Conservation (phyloP, 805 yeast genomes). For the Schizosaccharomyces pombe region ASM294v3 CU329670.1:4620001-4620500, state of each 20-base stretch:
- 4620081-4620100: conserved; percentile 56
- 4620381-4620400: conserved; percentile 59
- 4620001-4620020: conserved; percentile 55
- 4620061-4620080: conserved; percentile 80
- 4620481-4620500: conserved; percentile 47
- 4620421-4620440: conserved; percentile 24
- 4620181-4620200: conserved; percentile 76
- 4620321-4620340: conserved; percentile 50
- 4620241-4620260: conserved; percentile 50
- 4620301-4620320: conserved; percentile 55
- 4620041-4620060: conserved; percentile 83
- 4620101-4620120: conserved; percentile 65
- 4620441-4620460: conserved; percentile 42
- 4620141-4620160: conserved; percentile 56
- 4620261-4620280: conserved; percentile 79
- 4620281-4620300: conserved; percentile 86
- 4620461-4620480: conserved; percentile 66
- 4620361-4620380: conserved; percentile 72
- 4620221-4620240: conserved; percentile 64
- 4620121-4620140: conserved; percentile 81
- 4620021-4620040: conserved; percentile 72
- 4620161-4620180: conserved; percentile 60
- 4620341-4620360: conserved; percentile 70
- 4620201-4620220: conserved; percentile 73
- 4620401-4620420: conserved; percentile 43